Conservation (phyloP, 345 rosid genomes). For the Hevea brasiliensis region DNA sequence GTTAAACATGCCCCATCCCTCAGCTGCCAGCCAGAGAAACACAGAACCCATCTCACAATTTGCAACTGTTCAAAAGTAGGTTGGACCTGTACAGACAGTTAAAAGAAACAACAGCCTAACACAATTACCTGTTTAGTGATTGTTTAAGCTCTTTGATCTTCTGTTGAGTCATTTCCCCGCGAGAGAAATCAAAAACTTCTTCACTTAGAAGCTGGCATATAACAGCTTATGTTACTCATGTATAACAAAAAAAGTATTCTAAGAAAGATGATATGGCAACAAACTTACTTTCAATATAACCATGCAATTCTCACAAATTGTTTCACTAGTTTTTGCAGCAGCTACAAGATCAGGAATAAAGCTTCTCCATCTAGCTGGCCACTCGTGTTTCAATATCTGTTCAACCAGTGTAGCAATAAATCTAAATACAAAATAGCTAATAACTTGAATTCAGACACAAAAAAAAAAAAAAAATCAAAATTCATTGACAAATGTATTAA, state of each 20-base stretch:
- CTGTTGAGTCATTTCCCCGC: constrained; percentile 97
- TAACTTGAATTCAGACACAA: not conserved
- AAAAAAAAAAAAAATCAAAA: too few relatives aligned
- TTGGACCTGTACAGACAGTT: not conserved
- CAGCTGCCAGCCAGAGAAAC: not conserved
- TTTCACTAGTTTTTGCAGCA: constrained; percentile 99
- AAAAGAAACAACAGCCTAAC: not conserved
- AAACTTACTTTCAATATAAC: constrained; percentile 75
- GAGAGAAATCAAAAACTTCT: constrained; percentile 98
- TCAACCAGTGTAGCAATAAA: not conserved
- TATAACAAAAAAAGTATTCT: not conserved
- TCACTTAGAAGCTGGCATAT: constrained; percentile 82
- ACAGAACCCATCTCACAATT: constrained; percentile 9
- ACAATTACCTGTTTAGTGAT: constrained; percentile 75
- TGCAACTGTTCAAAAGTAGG: not conserved
- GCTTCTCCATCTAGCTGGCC: constrained; percentile 98
- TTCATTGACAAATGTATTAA: not conserved
- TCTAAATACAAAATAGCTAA: not conserved
- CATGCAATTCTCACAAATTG: constrained; percentile 99
- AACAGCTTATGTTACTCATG: constrained; percentile 17
- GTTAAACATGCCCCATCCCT: not conserved
- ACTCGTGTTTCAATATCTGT: constrained; percentile 98
- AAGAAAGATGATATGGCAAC: constrained; percentile 3
- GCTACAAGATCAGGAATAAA: constrained; percentile 98
- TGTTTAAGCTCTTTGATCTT: constrained; percentile 98